These are phyloP conservation scores for Lentinula sp. DNA, from an alignment of 768 basidiomycete species.

Conservation along the genomic window DNA sequence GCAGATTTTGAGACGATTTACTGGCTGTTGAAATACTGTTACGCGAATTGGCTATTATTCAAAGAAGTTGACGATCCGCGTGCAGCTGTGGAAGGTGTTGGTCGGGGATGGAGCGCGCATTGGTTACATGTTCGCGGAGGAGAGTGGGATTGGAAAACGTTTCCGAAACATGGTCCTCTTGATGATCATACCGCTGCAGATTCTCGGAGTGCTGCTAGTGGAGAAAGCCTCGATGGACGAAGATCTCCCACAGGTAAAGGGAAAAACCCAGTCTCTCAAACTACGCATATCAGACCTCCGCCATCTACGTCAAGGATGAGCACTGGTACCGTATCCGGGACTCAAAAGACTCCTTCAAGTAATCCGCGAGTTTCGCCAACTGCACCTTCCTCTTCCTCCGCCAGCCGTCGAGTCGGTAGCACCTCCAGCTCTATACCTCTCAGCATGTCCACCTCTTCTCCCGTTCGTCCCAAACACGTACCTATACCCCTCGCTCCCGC, in stretches of 20 bases:
- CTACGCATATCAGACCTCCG: neutral
- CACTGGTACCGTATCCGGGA: neutral
- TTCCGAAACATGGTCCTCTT: slow-evolving; percentile 28
- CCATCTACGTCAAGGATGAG: neutral
- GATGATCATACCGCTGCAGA: slow-evolving; percentile 25
- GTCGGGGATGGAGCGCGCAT: slow-evolving; percentile 59
- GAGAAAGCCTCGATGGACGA: slow-evolving; percentile 35
- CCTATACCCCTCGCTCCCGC: slow-evolving; percentile 28
- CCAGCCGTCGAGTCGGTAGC: slow-evolving; percentile 9
- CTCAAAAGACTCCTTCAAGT: neutral
- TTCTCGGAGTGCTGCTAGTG: slow-evolving; percentile 44
- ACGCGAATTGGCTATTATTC: slow-evolving; percentile 71
- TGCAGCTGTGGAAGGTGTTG: slow-evolving; percentile 58
- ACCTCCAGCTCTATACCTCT: slow-evolving; percentile 9
- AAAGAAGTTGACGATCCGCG: slow-evolving; percentile 64
- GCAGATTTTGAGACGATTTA: slow-evolving; percentile 74
- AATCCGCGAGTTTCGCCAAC: neutral
- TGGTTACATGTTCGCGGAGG: slow-evolving; percentile 38
- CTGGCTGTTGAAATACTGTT: slow-evolving; percentile 74
- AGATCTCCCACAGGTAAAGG: slow-evolving; percentile 12
- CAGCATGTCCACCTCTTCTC: slow-evolving; percentile 17
- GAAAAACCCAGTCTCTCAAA: neutral
- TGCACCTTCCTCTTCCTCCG: slow-evolving; percentile 15
- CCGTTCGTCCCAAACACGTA: slow-evolving; percentile 32
- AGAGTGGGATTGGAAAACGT: slow-evolving; percentile 72